phyloP scores from a whole-genome alignment of 352 stramenopile species.

The Globisporangium recalcitrans region DNA sequence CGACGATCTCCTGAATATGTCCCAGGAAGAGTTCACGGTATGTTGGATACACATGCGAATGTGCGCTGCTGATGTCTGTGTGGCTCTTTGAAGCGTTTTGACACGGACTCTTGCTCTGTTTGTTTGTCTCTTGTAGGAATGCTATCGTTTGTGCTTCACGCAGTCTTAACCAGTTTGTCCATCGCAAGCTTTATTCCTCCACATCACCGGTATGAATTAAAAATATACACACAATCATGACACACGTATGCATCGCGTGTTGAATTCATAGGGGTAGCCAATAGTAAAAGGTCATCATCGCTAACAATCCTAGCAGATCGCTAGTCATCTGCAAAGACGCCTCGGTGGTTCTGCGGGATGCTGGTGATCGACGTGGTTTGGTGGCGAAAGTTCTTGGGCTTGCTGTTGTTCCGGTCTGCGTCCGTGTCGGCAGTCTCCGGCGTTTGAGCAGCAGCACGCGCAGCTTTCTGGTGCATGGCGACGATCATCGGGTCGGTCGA shows the following conservation, averaged over 20 bases:
- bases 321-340: slow-evolving; percentile 67
- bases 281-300: neutral
- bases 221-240: slow-evolving; percentile 7
- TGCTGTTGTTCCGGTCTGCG: slow-evolving; percentile 10
- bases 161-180: slow-evolving; percentile 9
- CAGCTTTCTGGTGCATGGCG: slow-evolving; percentile 32
- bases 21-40: slow-evolving; percentile 82
- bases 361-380: slow-evolving; percentile 59
- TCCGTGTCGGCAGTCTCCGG: slow-evolving; percentile 7
- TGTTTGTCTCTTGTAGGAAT: slow-evolving; percentile 42
- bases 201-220: slow-evolving; percentile 10
- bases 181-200: neutral
- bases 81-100: neutral
- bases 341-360: slow-evolving; percentile 43
- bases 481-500: slow-evolving; percentile 64
- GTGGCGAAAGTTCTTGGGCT: slow-evolving; percentile 25
- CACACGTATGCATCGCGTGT: neutral
- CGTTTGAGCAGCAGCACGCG: slow-evolving; percentile 9
- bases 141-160: slow-evolving; percentile 57
- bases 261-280: neutral
- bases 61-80: neutral
- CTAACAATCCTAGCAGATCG: slow-evolving; percentile 1
- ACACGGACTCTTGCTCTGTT: neutral
- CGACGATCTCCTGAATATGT: slow-evolving; percentile 79
- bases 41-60: slow-evolving; percentile 6